These are phyloP conservation scores for Saccharum officinarum DNA, from an alignment of 176 grass and related monocot genomes.

Conservation along the genomic window DNA sequence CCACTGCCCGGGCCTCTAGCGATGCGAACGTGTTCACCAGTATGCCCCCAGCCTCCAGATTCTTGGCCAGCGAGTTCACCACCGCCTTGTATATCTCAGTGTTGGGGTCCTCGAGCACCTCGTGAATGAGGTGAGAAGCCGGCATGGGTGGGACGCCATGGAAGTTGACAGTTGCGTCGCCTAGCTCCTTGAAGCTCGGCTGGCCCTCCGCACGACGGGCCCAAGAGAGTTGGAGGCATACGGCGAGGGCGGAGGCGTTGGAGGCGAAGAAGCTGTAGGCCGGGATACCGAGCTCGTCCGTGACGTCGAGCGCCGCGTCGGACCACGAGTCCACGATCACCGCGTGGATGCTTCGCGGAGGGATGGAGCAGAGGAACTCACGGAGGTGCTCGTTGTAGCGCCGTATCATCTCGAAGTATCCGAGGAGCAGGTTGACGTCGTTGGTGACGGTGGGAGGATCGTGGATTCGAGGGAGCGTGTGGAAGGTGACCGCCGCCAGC, in stretches of 20 bases:
- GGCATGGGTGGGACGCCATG: conserved; percentile 40
- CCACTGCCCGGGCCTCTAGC: background rate
- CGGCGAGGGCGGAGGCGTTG: conserved; percentile 17
- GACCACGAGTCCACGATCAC: background rate
- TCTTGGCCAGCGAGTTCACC: background rate
- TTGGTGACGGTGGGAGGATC: background rate
- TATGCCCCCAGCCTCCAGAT: background rate
- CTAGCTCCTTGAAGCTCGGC: conserved; percentile 25
- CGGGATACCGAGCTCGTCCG: conserved; percentile 39
- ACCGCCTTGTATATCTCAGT: background rate
- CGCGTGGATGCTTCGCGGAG: background rate
- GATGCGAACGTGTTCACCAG: conserved; percentile 33
- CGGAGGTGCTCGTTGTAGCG: conserved; percentile 27
- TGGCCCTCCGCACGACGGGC: background rate
- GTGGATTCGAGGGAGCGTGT: conserved; percentile 12
- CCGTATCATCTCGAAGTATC: conserved; percentile 5
- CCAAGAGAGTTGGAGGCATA: conserved; percentile 9
- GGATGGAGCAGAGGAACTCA: conserved; percentile 37
- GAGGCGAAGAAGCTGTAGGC: conserved; percentile 21
- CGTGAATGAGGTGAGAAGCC: background rate
- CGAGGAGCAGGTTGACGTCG: background rate
- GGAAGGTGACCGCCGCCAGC: conserved; percentile 35
- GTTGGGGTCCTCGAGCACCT: background rate
- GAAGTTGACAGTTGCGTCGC: conserved; percentile 32
- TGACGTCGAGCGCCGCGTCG: background rate